A percentile compares a stretch with the other conserved stretches of the same genome.
These are phyloP conservation scores for Aspergillus sp. DNA, from an alignment of 2,329 filamentous ascomycete genomes.

Conservation along the genomic window DNA sequence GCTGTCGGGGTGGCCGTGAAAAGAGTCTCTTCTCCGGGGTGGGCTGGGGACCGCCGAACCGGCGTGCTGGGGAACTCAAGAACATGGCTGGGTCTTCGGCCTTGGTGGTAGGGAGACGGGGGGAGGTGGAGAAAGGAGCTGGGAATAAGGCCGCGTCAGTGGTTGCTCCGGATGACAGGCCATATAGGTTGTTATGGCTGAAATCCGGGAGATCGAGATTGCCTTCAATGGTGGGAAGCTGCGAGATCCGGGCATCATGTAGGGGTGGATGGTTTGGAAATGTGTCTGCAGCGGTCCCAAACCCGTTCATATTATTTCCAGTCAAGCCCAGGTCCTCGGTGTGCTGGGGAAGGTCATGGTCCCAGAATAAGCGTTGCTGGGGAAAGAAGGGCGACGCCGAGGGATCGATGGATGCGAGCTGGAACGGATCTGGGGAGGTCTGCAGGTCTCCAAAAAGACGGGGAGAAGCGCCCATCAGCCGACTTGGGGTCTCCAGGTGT, in stretches of 20 bases:
- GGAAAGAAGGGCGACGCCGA: constrained; percentile 58
- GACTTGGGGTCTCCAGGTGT: constrained; percentile 46
- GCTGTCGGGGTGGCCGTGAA: constrained; percentile 36
- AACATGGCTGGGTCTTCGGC: constrained; percentile 49
- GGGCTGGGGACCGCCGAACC: constrained; percentile 42
- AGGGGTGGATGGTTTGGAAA: constrained; percentile 19
- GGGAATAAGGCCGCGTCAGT: constrained; percentile 41
- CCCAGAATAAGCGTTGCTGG: constrained; percentile 54
- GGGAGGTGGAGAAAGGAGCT: constrained; percentile 46
- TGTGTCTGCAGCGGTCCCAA: constrained; percentile 16
- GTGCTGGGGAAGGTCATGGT: constrained; percentile 36
- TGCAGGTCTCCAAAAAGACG: constrained; percentile 54
- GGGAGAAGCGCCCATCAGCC: constrained; percentile 45
- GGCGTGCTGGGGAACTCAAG: constrained; percentile 48
- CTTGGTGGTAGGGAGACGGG: constrained; percentile 37
- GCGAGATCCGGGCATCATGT: constrained; percentile 29
- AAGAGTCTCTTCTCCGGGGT: constrained; percentile 27
- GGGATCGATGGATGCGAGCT: constrained; percentile 51
- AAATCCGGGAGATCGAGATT: constrained; percentile 35
- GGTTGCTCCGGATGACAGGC: constrained; percentile 26
- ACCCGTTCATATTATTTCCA: constrained; percentile 19
- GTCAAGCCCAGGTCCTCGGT: constrained; percentile 16
- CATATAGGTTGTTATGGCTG: constrained; percentile 22
- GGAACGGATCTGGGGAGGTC: constrained; percentile 59
- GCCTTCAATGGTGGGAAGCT: constrained; percentile 35